Evolutionary conservation across 179 eudicot species (phyloP), one percentile per base, ranked within the genome.

Genomic region (Actinidia arguta): DNA sequence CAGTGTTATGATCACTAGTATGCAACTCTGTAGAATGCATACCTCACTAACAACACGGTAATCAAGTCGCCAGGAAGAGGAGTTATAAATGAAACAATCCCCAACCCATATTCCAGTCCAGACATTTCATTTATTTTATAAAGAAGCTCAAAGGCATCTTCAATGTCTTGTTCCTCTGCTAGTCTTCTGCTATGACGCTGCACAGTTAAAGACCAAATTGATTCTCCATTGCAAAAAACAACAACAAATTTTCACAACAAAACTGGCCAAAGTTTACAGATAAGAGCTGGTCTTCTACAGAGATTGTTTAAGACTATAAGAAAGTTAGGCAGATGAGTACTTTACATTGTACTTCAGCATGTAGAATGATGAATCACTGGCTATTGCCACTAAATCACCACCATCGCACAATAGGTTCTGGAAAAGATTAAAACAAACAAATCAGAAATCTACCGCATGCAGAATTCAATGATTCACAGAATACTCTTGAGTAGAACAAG

Each of bases 11-110:
- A 27, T 20, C 52, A 36, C 24, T 56, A 27, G 56, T 6, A 39
- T 18, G 27, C 2, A 75, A 58, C 36, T n/a, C 20, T 42, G 67
- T 36, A 73, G 55, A 0, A 31, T 31, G 36, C 69, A 80, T 93
- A 96, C 99, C 99, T 96, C 99, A 48, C 99, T 98, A 84, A 98
- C 99, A 82, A 96, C 99, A 87, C 99, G 95, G 79, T 96, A 96
- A 86, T 96, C 95, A 62, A 96, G 98, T 80, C 94, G 90, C 99
- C 98, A 95, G 20, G 98, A 95, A 48, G 98, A 91, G 80, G 93
- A 93, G 76, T 90, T 96, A 85, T 96, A 96, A 78, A 96, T 95
- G 81, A 96, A 96, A 82, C 99, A 96, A 83, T 96, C 99, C 55
- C 98, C 98, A 63, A 96, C 98, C 99, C 99, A 95, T 77, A 96